Evolutionary conservation across 345 rosid species (phyloP).

Genomic region (Pelargonium nanum): DNA sequence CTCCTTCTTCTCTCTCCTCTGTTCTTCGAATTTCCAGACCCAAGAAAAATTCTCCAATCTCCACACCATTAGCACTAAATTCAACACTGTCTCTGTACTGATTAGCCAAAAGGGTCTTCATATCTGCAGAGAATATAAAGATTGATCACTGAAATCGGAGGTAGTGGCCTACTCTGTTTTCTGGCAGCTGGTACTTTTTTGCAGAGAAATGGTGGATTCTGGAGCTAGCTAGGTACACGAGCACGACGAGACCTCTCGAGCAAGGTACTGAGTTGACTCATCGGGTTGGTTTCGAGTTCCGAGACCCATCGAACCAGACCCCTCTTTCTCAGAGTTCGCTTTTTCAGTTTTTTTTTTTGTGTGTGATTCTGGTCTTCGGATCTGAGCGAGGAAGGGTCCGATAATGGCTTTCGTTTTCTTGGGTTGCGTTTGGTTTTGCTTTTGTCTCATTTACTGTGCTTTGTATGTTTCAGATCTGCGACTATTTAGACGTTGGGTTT

Average conservation of each 20-base stretch:
- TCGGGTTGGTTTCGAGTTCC: too few species aligned
- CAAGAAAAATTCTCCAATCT: background rate
- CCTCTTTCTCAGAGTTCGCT: background rate
- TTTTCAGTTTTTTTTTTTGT: background rate
- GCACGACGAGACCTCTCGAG: too few species aligned
- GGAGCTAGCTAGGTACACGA: too few species aligned
- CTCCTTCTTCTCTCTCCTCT: background rate
- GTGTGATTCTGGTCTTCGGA: background rate
- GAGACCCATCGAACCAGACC: too few species aligned
- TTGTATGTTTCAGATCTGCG: background rate
- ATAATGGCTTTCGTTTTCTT: background rate
- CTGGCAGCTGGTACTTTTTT: background rate
- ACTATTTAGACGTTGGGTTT: too few species aligned
- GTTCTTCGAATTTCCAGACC: background rate
- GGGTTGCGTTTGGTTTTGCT: background rate
- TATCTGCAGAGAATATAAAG: background rate
- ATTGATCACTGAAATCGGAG: background rate
- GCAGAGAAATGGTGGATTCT: too few species aligned
- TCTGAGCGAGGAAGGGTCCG: background rate
- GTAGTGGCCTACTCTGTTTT: too few species aligned
- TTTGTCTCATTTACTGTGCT: background rate
- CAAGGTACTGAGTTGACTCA: too few species aligned
- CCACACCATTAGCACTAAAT: background rate
- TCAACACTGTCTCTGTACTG: too few species aligned
- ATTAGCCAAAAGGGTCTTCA: background rate